Evolutionary conservation across 1,284 basidiomycete genomes (phyloP), one percentile per base, ranked within the genome.

Genomic region (Ustilago sp.): DNA sequence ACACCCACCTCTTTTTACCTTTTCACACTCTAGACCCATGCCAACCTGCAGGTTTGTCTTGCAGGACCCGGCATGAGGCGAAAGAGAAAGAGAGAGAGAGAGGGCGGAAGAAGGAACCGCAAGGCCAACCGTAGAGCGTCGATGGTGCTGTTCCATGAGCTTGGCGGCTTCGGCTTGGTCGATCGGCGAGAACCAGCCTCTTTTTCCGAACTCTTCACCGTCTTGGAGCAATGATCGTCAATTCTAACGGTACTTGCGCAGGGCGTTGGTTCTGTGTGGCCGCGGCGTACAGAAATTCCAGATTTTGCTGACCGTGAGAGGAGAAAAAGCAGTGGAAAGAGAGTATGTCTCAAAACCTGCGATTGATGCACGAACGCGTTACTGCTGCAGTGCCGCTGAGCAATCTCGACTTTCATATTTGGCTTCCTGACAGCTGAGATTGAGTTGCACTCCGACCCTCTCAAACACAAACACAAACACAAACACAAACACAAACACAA

Each of bases 341-440:
- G 8, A 48, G 43, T 48, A 54, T 55, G 60, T 62, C 52, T 62
- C 60, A 62, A 43, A 54, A 34, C 32, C 60, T 51, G 60, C 41
- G 52, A 54, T 41, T 48, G 41, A 62, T 19, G n/a, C 43, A 45
- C 43, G n/a, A 19, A 19, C 39, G 39, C 39, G 13, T 45, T 6
- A 45, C 23, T 28, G 23, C 23, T 28, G 23, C 3, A 45, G n/a
- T 8, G 43, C 43, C 19, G 39, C 39, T 15, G 23, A n/a, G 45
- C 35, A 32, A 35, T 38, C 32, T 41, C 31, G 55, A 34, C n/a
- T 28, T 19, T 57, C n/a, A 19, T 39, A 39, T 43, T 57, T 28
- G 8, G 11, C 23, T 28, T 32, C 31, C n/a, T 50, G 31, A 50
- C 48, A 50, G 31, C 9, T 50, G 48, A 13, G 48, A 32, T 31